Conservation (phyloP, 108 stramenopile genomes). For the Schizochytrium sp. region DNA sequence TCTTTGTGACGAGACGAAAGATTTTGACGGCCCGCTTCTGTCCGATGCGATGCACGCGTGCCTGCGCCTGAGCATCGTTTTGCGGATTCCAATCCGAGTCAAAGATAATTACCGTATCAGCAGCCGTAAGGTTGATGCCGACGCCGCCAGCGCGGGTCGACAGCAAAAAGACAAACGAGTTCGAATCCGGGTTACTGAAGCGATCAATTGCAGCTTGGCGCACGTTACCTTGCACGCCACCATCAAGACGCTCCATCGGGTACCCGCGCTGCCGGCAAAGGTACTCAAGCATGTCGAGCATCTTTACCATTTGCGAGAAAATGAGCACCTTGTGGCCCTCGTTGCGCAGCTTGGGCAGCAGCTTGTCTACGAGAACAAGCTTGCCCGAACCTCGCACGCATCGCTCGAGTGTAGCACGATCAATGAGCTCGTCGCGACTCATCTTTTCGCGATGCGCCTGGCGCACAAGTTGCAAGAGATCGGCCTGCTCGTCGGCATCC, state of each 20-base stretch:
- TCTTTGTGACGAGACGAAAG: conserved; percentile 88
- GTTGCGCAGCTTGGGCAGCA: conserved; percentile 80
- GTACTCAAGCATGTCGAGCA: conserved; percentile 89
- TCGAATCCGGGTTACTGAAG: conserved; percentile 67
- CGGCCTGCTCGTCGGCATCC: neutral
- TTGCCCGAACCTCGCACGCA: conserved; percentile 59
- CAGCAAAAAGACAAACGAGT: conserved; percentile 83
- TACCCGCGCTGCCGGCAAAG: conserved; percentile 78
- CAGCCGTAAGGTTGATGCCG: conserved; percentile 96
- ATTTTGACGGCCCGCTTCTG: conserved; percentile 89
- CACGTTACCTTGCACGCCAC: conserved; percentile 79
- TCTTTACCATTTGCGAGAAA: conserved; percentile 88
- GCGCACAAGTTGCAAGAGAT: neutral
- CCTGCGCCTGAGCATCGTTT: conserved; percentile 97
- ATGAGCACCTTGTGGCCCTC: conserved; percentile 95
- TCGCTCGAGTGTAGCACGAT: neutral
- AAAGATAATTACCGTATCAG: conserved; percentile 64
- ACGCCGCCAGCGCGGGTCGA: conserved; percentile 89
- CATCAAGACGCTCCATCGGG: conserved; percentile 75
- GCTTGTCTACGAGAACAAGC: conserved; percentile 97
- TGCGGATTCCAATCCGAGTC: conserved; percentile 98
- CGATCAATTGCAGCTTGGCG: conserved; percentile 96
- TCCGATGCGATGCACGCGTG: conserved; percentile 96
- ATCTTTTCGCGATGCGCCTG: neutral
- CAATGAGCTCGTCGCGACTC: neutral